Percentiles rank a stretch among this genome's conserved stretches.
Conservation (phyloP, 2,329 filamentous ascomycete genomes). For the Fusarium redolens region DNA sequence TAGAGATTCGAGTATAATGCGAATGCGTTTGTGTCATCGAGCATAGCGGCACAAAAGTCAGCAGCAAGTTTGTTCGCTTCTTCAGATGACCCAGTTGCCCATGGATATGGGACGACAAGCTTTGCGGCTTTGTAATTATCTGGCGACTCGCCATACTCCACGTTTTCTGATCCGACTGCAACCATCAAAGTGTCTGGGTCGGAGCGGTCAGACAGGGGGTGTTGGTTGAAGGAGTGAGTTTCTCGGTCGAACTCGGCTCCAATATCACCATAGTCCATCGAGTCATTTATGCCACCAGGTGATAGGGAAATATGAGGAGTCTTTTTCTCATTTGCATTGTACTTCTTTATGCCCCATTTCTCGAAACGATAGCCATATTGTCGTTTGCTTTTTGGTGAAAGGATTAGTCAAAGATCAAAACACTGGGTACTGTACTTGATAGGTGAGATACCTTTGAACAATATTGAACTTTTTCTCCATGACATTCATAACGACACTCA, state of each 20-base stretch:
- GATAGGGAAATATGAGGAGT: not conserved
- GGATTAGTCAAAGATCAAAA: not conserved
- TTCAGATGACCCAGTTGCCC: conserved; percentile 25
- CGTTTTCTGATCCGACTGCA: conserved; percentile 3
- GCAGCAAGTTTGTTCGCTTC: conserved; percentile 40
- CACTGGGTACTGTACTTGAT: not conserved
- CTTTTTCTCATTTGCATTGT: conserved; percentile 38
- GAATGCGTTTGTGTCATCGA: conserved; percentile 42
- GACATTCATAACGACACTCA: conserved; percentile 33
- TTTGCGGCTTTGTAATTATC: not conserved
- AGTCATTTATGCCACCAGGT: conserved; percentile 9
- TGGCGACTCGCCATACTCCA: conserved; percentile 3
- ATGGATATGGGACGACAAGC: conserved; percentile 21
- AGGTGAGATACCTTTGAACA: conserved; percentile 34
- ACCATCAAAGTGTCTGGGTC: not conserved
- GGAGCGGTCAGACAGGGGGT: not conserved
- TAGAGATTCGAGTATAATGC: conserved; percentile 34
- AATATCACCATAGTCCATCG: conserved; percentile 1
- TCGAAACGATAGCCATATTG: conserved; percentile 48
- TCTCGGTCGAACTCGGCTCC: conserved; percentile 4
- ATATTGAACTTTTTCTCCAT: conserved; percentile 35
- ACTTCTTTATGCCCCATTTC: conserved; percentile 45
- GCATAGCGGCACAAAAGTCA: conserved; percentile 43
- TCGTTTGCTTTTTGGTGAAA: conserved; percentile 40
- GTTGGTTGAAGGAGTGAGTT: not conserved